Evolutionary conservation across 305 asterid species (phyloP).

Genomic region (Fraxinus floribunda): DNA sequence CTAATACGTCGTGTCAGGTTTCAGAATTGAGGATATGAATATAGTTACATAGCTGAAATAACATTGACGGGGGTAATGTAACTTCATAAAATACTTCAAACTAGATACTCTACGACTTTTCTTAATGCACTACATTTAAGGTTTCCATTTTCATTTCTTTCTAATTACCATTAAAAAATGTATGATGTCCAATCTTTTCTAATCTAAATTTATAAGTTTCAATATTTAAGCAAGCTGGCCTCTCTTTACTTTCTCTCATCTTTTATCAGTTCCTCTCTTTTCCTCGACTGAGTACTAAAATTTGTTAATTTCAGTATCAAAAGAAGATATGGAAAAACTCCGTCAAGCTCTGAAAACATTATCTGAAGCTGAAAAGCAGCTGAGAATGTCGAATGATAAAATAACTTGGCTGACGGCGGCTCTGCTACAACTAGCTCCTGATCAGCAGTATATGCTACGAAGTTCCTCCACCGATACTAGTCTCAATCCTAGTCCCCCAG

Average conservation of each 20-base stretch:
- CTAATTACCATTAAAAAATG: background rate
- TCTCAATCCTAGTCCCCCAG: conserved; percentile 63
- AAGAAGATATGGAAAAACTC: conserved; percentile 89
- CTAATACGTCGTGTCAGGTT: background rate
- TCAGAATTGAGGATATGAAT: background rate
- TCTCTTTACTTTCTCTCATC: background rate
- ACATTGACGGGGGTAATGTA: background rate
- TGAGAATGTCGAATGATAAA: conserved; percentile 82
- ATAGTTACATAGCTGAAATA: background rate
- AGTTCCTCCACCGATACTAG: conserved; percentile 75
- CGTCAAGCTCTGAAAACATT: conserved; percentile 89
- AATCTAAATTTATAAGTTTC: background rate
- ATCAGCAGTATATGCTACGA: conserved; percentile 73
- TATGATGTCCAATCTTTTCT: background rate
- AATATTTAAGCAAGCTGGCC: background rate
- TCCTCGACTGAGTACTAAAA: background rate
- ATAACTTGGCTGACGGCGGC: conserved; percentile 99
- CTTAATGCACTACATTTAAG: background rate
- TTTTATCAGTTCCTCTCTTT: background rate
- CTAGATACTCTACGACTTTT: background rate
- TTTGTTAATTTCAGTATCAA: conserved; percentile 53
- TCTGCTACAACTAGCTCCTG: conserved; percentile 96
- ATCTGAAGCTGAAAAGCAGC: conserved; percentile 98
- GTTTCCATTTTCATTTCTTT: background rate
- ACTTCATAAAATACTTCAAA: background rate